Percentiles rank a stretch among this genome's conserved stretches.
Conservation (phyloP, 345 rosid genomes). For the Erysimum cheiranthoides region DNA sequence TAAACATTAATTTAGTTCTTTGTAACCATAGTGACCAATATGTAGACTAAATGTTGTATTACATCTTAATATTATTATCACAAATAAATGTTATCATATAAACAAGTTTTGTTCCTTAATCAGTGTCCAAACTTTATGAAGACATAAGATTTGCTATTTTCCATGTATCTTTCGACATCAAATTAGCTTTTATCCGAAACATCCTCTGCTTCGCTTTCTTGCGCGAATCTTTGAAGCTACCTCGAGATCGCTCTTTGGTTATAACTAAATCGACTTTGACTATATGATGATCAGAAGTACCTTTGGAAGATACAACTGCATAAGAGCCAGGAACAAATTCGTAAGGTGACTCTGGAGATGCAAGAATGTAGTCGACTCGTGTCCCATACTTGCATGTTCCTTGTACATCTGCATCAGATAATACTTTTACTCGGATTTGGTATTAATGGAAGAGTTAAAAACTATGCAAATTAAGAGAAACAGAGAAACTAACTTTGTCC, state of each 20-base stretch:
- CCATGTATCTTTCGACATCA: slow-evolving; percentile 51
- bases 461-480: slow-evolving; percentile 2
- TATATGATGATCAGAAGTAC: slow-evolving; percentile 95
- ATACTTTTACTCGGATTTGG: not conserved
- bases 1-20: slow-evolving; percentile 19
- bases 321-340: slow-evolving; percentile 80
- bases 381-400: slow-evolving; percentile 99
- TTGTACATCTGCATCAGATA: slow-evolving; percentile 67
- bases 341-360: slow-evolving; percentile 67
- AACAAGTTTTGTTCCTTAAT: slow-evolving; percentile 4
- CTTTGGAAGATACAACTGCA: slow-evolving; percentile 84
- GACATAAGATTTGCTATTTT: slow-evolving; percentile 40
- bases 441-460: not conserved
- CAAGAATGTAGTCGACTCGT: slow-evolving; percentile 75
- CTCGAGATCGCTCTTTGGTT: slow-evolving; percentile 41
- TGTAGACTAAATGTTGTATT: slow-evolving; percentile 5
- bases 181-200: slow-evolving; percentile 46
- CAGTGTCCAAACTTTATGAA: not conserved
- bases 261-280: slow-evolving; percentile 76
- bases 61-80: not conserved
- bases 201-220: slow-evolving; percentile 52
- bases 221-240: slow-evolving; percentile 36
- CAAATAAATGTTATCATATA: slow-evolving; percentile 18
- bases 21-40: not conserved
- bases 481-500: slow-evolving; percentile 69